A percentile compares a stretch with the other conserved stretches of the same genome.
These are phyloP conservation scores for Xylaria scruposa DNA, from an alignment of 495 filamentous ascomycete species.

Conservation along the genomic window DNA sequence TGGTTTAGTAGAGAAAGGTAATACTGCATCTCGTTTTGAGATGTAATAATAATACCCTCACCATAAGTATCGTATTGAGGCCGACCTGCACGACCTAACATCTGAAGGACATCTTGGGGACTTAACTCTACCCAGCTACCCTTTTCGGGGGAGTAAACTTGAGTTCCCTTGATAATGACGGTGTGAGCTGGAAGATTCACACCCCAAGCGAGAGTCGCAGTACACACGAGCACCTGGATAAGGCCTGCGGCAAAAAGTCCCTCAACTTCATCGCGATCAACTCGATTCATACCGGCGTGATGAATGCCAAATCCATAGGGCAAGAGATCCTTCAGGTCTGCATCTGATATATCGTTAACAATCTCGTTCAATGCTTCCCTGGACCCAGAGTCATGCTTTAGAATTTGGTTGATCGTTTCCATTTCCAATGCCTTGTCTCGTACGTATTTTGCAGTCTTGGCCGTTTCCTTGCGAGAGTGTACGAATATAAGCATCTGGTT, in stretches of 20 bases:
- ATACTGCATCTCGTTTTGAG: slow-evolving; percentile 92
- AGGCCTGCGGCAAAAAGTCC: slow-evolving; percentile 90
- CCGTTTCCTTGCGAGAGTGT: slow-evolving; percentile 96
- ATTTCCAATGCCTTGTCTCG: slow-evolving; percentile 93
- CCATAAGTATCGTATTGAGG: slow-evolving; percentile 98
- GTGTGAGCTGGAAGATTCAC: slow-evolving; percentile 95
- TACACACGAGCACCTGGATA: slow-evolving; percentile 96
- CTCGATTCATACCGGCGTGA: slow-evolving; percentile 93
- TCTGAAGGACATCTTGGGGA: slow-evolving; percentile 97
- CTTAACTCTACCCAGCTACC: slow-evolving; percentile 98
- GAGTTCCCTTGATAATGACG: slow-evolving; percentile 96
- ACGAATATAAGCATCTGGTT: slow-evolving; percentile 99
- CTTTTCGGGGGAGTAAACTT: slow-evolving; percentile 98
- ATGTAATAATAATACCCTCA: slow-evolving; percentile 98
- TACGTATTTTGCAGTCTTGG: slow-evolving; percentile 95
- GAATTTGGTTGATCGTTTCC: slow-evolving; percentile 95
- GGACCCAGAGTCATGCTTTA: slow-evolving; percentile 91
- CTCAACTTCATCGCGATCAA: slow-evolving; percentile 92
- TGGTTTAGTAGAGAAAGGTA: slow-evolving; percentile 96
- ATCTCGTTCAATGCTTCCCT: slow-evolving; percentile 86
- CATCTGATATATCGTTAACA: slow-evolving; percentile 80
- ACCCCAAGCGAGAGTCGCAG: slow-evolving; percentile 94
- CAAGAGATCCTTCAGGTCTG: slow-evolving; percentile 90
- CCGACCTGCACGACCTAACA: slow-evolving; percentile 95
- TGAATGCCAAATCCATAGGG: slow-evolving; percentile 98